Base-by-base conservation (phyloP, 164 flowering plant species). In the Platanus orientalis region DNA sequence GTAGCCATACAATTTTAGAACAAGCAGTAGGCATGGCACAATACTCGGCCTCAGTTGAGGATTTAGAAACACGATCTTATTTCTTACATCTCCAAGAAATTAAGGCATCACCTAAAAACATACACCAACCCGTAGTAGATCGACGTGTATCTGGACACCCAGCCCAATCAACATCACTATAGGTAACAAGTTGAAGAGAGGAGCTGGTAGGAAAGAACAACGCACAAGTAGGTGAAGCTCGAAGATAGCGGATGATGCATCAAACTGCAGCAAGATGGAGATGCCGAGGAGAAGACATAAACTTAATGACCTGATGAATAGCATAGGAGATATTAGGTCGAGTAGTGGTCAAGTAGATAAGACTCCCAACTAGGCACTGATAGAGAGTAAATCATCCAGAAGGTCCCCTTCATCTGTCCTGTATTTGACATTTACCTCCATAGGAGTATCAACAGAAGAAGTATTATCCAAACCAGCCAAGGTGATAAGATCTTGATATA, bases 261-360 rank as follows among this genome's bases (percentile, higher is more conserved):
- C 1, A 25, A 12, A 56, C 54, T 4, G 54, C 54, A 19, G 24
- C 53, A 19, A 40, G 20, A 20, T 64, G 68, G 11, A 9, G 60
- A 27, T 40, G 30, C 5, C 25, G 25, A 9, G 69, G 63, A n/a
- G 23, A 9, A 17, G 30, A 6, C 55, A 65, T 45, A 30, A 65
- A 65, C 44, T 57, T 28, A 32, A 27, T 44, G 2, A 67, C 39
- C 4, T 13, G 23, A 20, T 60, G 25, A 21, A 67, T 54, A 16
- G 23, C 60, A 53, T 12, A 69, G 6, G 67, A 24, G 24, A 69
- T 62, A 7, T 52, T 54, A 12, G 64, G 68, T 11, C 44, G 29
- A 13, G 67, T 56, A 14, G 40, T 48, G 23, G 58, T 62, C 9
- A 69, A 47, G 44, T 69, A 69, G 11, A 57, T 50, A n/a, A 69